Evolutionary conservation across 495 filamentous ascomycete genomes (phyloP).

Genomic region (Penicillium samsonianum): DNA sequence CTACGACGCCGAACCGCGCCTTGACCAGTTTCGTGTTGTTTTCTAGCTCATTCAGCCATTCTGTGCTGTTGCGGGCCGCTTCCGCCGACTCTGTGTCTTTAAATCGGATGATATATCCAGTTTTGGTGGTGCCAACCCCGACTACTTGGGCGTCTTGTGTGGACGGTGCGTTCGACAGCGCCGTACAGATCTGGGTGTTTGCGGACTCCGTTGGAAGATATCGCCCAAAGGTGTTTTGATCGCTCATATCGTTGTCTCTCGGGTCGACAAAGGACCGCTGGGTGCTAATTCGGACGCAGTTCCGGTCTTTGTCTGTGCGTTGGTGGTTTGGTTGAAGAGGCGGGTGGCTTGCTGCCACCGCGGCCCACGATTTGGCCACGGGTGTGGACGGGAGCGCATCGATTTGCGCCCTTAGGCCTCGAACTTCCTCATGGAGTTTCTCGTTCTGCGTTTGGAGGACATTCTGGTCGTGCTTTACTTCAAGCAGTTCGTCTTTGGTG

Average conservation of each 20-base stretch:
- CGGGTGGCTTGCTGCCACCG: too few species aligned
- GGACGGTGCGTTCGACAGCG: constrained; percentile 10
- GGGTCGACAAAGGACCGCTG: constrained; percentile 22
- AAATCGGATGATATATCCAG: not conserved
- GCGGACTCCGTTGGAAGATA: constrained; percentile 23
- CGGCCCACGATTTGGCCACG: not conserved
- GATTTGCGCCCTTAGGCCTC: constrained; percentile 13
- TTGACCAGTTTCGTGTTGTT: too few species aligned
- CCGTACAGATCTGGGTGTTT: constrained; percentile 20
- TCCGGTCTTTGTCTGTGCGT: not conserved
- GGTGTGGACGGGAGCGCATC: constrained; percentile 6
- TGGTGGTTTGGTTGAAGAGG: too few species aligned
- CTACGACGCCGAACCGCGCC: too few species aligned
- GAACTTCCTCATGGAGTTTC: constrained; percentile 23
- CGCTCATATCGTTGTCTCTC: constrained; percentile 21
- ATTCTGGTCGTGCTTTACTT: constrained; percentile 25
- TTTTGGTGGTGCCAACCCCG: not conserved
- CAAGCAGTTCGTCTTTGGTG: constrained; percentile 17
- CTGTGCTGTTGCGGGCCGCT: too few species aligned
- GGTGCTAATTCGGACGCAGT: constrained; percentile 4
- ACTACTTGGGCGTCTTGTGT: constrained; percentile 21
- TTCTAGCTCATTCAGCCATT: too few species aligned
- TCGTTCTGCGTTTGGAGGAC: constrained; percentile 21
- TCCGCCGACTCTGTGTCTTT: too few species aligned
- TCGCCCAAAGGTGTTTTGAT: constrained; percentile 20